Conservation (phyloP, 1,284 basidiomycete genomes). For the Trametes hirsuta region DNA sequence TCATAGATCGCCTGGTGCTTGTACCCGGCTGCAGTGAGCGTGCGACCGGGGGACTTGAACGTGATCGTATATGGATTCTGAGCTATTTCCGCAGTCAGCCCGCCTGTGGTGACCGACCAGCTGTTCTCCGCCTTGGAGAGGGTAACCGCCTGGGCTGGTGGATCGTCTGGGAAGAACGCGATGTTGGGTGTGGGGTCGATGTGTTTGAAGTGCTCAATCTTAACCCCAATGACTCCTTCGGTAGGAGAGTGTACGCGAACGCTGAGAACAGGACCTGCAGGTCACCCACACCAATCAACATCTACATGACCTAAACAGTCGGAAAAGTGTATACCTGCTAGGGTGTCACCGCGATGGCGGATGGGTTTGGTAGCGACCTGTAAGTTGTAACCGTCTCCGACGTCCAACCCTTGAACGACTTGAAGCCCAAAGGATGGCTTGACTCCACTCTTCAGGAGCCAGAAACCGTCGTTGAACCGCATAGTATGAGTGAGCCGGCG, state of each 20-base stretch:
- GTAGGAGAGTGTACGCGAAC: conserved; percentile 67
- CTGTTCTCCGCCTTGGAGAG: conserved; percentile 42
- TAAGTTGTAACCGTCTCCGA: conserved; percentile 54
- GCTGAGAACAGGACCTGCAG: conserved; percentile 58
- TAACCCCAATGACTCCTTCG: conserved; percentile 67
- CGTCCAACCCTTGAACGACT: conserved; percentile 48
- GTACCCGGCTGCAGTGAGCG: conserved; percentile 56
- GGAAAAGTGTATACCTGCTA: conserved; percentile 51
- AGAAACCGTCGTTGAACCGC: conserved; percentile 63
- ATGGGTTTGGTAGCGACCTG: conserved; percentile 69
- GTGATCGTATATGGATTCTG: conserved; percentile 64
- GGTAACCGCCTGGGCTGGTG: conserved; percentile 46
- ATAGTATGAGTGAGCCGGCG: conserved; percentile 20
- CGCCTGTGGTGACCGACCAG: conserved; percentile 46
- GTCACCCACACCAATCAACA: conserved; percentile 7
- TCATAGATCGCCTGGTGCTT: conserved; percentile 70
- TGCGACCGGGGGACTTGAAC: conserved; percentile 54
- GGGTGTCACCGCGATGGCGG: conserved; percentile 68
- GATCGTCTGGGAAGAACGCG: conserved; percentile 65
- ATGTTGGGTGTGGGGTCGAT: conserved; percentile 51
- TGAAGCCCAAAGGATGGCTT: conserved; percentile 63
- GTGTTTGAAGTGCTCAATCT: conserved; percentile 63
- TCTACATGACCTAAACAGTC: not conserved
- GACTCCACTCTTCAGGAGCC: conserved; percentile 67
- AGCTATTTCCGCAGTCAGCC: conserved; percentile 55